Percentiles rank a stretch among this genome's conserved stretches.
Evolutionary conservation across 371 early-diverging fungal genomes (phyloP).

Genomic region (Mortierella sp.): DNA sequence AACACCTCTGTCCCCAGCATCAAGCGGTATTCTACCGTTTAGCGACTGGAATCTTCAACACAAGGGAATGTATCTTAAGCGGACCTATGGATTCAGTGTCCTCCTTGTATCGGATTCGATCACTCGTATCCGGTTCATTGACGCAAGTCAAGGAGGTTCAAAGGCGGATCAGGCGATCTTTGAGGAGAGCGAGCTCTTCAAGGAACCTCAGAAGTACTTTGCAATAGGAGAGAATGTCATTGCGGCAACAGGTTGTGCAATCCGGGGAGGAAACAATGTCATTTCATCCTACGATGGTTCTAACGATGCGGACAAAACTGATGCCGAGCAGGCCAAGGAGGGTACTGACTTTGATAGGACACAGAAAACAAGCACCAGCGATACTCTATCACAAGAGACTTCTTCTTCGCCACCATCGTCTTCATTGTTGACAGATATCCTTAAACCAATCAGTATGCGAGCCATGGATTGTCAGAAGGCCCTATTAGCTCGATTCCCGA

Average conservation of each 20-base stretch:
- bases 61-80: constrained; percentile 19
- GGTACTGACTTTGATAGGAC: no score
- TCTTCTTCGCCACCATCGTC: no score
- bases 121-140: constrained; percentile 33
- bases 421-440: not conserved
- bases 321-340: no score
- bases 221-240: constrained; percentile 23
- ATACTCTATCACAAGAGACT: no score
- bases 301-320: no score
- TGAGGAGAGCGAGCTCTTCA: constrained; percentile 10
- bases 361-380: no score
- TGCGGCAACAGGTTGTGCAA: constrained; percentile 2
- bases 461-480: constrained; percentile 29
- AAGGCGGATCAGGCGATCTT: constrained; percentile 20
- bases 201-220: constrained; percentile 7
- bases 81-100: constrained; percentile 34
- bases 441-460: constrained; percentile 15
- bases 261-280: constrained; percentile 9
- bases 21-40: no score
- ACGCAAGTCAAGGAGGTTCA: constrained; percentile 12
- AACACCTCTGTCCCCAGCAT: no score
- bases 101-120: constrained; percentile 29
- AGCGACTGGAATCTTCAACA: no score
- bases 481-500: constrained; percentile 37
- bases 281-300: constrained; percentile 7